Evolutionary conservation across 108 stramenopile genomes (phyloP).

Genomic region (Conticribra weissflogii): DNA sequence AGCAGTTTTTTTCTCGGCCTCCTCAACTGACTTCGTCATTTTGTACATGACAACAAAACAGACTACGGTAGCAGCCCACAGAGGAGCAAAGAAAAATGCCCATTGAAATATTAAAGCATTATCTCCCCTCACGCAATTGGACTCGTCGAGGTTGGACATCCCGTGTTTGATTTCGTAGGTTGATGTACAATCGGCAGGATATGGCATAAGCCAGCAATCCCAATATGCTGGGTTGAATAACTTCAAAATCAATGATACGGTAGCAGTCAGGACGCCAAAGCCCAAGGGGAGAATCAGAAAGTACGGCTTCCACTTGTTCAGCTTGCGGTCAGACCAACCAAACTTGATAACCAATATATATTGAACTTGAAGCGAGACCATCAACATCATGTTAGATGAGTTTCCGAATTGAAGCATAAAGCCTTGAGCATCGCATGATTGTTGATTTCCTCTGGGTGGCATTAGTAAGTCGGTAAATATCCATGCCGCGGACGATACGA

Average conservation of each 20-base stretch:
- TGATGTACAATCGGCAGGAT: conserved; percentile 19
- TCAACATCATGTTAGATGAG: too few species aligned
- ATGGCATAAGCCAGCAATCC: conserved; percentile 36
- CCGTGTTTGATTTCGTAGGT: conserved; percentile 26
- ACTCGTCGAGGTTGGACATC: conserved; percentile 15
- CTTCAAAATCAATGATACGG: conserved; percentile 2
- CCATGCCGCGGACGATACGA: not conserved
- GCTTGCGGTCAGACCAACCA: conserved; percentile 13
- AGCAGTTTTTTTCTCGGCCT: not conserved
- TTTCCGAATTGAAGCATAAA: not conserved
- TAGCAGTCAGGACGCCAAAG: too few species aligned
- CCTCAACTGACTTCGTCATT: conserved; percentile 1
- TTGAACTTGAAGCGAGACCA: too few species aligned
- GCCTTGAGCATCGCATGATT: not conserved
- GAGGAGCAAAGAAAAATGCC: conserved; percentile 25
- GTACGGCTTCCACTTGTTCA: conserved; percentile 5
- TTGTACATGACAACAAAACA: conserved; percentile 19
- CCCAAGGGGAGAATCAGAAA: too few species aligned
- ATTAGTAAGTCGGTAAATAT: not conserved
- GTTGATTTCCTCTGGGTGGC: not conserved
- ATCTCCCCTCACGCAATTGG: conserved; percentile 30
- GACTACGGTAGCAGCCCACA: conserved; percentile 15
- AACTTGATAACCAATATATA: conserved; percentile 23
- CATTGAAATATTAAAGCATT: conserved; percentile 28
- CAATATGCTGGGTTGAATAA: conserved; percentile 30